Base-by-base conservation (phyloP, 495 filamentous ascomycete species). In the Aspergillus saccharolyticus region DNA sequence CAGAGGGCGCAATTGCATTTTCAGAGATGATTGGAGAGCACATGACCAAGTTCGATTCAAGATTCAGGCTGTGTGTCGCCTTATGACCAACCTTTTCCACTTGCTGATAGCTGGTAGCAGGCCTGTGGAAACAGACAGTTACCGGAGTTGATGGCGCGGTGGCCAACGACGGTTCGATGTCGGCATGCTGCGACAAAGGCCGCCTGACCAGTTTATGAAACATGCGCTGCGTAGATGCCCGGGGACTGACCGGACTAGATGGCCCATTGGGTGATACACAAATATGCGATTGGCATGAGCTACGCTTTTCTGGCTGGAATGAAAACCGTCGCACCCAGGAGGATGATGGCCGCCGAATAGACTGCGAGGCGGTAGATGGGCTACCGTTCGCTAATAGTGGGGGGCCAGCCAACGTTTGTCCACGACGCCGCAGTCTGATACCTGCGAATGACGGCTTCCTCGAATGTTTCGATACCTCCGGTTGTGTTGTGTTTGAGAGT, bases 161-260 rank as follows among this genome's bases (percentile, higher is more conserved):
- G 46, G 64, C 42, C 54, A 64, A 59, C 44, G 68, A 50, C 54
- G 67, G 61, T 63, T 74, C 55, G 53, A 65, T 57, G 74, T 71
- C 67, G 66, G 69, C 75, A 56, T 80, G 78, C 30, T 85, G 78
- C 45, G 91, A 89, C 14, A 84, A 78, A 45, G 84, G 78, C 54
- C 93, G 85, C 74, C 97, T 97, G 28, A 97, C 86, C 21, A 97
- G 76, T 72, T 95, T 97, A 72, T 96, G 97, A 16, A 88, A 85
- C 57, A 79, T 66, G 56, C 81, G 74, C 54, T 82, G 71, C 47
- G 73, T 69, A 15, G 69, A 52, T 14, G 79, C 69, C 39, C 67
- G 62, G 16, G 77, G 63, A 22, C 88, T 65, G 24, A 88, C 88
- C 42, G 88, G 86, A 44, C 82, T 86, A 8, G 78, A 80, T 21